phyloP scores from a whole-genome alignment of 148 eudicot species.

The Suaeda aralocaspica region DNA sequence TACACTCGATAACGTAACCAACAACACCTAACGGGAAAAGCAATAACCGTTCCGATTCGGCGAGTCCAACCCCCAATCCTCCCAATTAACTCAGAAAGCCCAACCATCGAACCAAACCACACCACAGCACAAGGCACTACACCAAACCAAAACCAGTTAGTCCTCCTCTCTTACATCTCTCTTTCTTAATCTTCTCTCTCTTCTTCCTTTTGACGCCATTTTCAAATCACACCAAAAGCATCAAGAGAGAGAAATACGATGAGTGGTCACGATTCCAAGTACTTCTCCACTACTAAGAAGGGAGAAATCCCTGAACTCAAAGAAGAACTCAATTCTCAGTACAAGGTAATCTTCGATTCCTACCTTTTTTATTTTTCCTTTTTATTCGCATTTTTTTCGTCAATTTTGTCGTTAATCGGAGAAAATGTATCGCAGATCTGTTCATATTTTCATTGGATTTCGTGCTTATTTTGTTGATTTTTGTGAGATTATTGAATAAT shows the following conservation, averaged over 20 bases:
- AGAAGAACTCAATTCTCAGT: slow-evolving; percentile 99
- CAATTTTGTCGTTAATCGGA: background rate
- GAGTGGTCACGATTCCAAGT: slow-evolving; percentile 99
- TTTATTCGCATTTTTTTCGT: background rate
- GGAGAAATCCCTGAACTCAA: slow-evolving; percentile 99
- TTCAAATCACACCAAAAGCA: slow-evolving; percentile 9
- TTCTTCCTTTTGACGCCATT: slow-evolving; percentile 16
- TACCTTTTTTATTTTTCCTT: background rate
- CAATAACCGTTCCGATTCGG: background rate
- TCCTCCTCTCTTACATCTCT: background rate
- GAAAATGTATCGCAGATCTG: slow-evolving; percentile 33
- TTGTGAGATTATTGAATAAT: slow-evolving; percentile 9
- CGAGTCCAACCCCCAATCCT: too few species aligned
- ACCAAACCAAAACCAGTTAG: background rate
- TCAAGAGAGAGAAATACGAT: slow-evolving; percentile 25
- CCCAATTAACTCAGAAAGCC: background rate
- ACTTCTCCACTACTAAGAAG: slow-evolving; percentile 98
- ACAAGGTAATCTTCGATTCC: slow-evolving; percentile 50
- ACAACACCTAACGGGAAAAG: too few species aligned
- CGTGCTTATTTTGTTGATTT: background rate
- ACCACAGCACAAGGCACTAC: too few species aligned
- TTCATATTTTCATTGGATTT: background rate
- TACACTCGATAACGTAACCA: too few species aligned
- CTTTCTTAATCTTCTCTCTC: background rate
- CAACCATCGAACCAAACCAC: background rate